These are phyloP conservation scores for Baorangia bicolor DNA, from an alignment of 768 basidiomycete species.

Conservation along the genomic window DNA sequence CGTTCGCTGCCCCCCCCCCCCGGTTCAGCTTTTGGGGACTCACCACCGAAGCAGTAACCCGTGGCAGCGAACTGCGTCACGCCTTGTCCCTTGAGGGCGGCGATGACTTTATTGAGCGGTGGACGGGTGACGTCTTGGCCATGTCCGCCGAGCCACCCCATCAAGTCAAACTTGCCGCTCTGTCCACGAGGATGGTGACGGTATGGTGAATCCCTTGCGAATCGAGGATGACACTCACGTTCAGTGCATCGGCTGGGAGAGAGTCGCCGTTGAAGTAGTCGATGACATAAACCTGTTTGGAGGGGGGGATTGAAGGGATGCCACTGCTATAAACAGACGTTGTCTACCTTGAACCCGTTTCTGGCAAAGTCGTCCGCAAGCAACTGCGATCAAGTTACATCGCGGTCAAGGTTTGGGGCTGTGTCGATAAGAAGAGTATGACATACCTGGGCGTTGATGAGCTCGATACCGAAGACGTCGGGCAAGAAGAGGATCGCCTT, in stretches of 20 bases:
- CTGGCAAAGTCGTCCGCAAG: conserved; percentile 44
- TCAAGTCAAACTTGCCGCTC: conserved; percentile 23
- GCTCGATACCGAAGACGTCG: conserved; percentile 51
- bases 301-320: not conserved
- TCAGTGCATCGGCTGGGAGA: conserved; percentile 13
- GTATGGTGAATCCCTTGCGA: not conserved
- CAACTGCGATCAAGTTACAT: conserved; percentile 32
- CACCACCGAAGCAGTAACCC: conserved; percentile 72
- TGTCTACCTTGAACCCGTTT: conserved; percentile 37
- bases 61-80: conserved; percentile 56
- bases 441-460: conserved; percentile 46
- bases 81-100: conserved; percentile 56
- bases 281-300: conserved; percentile 15
- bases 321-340: not conserved
- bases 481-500: conserved; percentile 56
- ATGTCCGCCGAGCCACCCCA: conserved; percentile 43
- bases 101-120: conserved; percentile 53
- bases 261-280: conserved; percentile 34
- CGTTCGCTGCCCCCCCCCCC: too few relatives aligned
- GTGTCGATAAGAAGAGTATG: not conserved
- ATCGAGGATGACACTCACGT: conserved; percentile 1
- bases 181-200: not conserved
- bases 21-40: too few relatives aligned
- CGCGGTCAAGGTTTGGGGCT: not conserved
- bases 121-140: conserved; percentile 42